A percentile compares a stretch with the other conserved stretches of the same genome.
Evolutionary conservation across 129 eudicot species (phyloP).

Genomic region (Kitagawia praeruptora): DNA sequence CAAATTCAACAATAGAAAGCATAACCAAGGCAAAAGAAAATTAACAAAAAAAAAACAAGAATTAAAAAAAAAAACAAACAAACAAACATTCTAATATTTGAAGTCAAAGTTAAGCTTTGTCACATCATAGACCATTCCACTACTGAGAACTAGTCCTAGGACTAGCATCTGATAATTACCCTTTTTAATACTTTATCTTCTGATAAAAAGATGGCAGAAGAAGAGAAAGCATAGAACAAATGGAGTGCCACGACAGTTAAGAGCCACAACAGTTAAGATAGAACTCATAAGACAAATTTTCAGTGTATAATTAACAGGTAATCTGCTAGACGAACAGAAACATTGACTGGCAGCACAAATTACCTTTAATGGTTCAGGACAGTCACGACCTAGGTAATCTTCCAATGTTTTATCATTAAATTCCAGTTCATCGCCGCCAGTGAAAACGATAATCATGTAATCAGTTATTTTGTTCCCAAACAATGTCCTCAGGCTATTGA

Average conservation of each 20-base stretch:
- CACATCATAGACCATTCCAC: background rate
- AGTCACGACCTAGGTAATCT: slow-evolving; percentile 48
- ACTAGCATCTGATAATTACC: background rate
- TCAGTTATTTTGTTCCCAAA: slow-evolving; percentile 70
- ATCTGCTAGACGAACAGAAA: background rate
- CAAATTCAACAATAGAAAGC: background rate
- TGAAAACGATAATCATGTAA: slow-evolving; percentile 76
- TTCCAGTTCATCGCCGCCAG: slow-evolving; percentile 91
- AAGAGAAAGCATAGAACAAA: background rate
- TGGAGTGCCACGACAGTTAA: background rate
- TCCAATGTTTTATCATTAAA: slow-evolving; percentile 59
- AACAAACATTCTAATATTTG: background rate
- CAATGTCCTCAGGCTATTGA: slow-evolving; percentile 47
- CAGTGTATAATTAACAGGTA: background rate
- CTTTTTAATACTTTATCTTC: background rate
- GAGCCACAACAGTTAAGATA: background rate
- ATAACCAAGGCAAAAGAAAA: background rate
- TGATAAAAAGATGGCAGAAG: background rate
- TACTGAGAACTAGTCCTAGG: background rate
- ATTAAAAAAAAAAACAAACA: background rate
- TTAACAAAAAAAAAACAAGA: background rate
- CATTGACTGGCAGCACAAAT: background rate
- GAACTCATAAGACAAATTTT: background rate
- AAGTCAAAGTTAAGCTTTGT: background rate
- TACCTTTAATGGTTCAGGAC: slow-evolving; percentile 60